phyloP scores from a whole-genome alignment of 1,284 basidiomycete genomes.

The Ceraceosorus bombacis region DNA sequence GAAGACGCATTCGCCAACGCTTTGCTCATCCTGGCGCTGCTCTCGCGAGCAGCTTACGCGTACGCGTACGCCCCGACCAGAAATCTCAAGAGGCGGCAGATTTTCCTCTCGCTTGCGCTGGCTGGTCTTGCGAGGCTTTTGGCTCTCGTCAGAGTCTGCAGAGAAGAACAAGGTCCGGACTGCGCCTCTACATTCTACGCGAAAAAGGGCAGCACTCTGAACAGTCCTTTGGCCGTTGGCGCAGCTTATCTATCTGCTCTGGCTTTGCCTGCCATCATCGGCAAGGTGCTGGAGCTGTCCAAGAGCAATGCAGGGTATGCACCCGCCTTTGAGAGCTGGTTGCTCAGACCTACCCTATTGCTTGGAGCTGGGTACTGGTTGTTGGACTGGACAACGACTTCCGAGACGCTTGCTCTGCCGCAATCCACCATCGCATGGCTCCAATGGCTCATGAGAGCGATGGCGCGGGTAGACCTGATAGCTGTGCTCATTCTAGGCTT shows the following conservation, averaged over 20 bases:
- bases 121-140: conserved; percentile 64
- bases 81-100: neutral
- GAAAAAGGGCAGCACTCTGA: conserved; percentile 24
- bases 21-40: neutral
- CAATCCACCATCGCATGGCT: conserved; percentile 1
- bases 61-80: neutral
- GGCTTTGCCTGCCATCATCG: conserved; percentile 20
- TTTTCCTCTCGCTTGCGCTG: neutral
- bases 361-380: conserved; percentile 36
- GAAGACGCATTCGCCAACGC: neutral
- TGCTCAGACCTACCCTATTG: conserved; percentile 36
- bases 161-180: conserved; percentile 84
- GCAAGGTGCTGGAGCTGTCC: conserved; percentile 18
- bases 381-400: conserved; percentile 24
- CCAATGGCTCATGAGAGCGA: conserved; percentile 22
- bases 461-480: conserved; percentile 22
- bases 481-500: conserved; percentile 19
- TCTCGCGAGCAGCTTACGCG: neutral
- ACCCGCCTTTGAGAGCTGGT: conserved; percentile 24
- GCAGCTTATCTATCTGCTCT: conserved; percentile 28
- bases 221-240: conserved; percentile 24
- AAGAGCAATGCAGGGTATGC: conserved; percentile 32
- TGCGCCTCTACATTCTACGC: conserved; percentile 62
- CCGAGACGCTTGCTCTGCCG: neutral
- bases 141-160: conserved; percentile 70